These are phyloP conservation scores for Colletotrichum plurivorum DNA, from an alignment of 2,329 filamentous ascomycete species.

Conservation along the genomic window DNA sequence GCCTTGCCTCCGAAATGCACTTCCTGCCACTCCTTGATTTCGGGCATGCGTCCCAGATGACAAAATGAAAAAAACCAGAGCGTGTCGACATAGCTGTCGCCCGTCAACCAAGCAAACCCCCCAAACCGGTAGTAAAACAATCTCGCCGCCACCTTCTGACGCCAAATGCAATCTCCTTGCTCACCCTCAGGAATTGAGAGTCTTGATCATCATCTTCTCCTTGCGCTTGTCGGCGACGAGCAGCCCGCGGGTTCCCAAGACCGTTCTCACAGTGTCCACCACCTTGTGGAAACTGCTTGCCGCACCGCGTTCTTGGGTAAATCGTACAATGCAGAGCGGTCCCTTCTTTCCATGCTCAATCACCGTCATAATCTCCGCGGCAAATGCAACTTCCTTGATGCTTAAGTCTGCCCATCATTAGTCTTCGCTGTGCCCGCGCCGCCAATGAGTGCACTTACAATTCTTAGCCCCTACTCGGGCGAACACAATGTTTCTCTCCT, in stretches of 20 bases:
- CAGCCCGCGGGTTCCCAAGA: constrained; percentile 75
- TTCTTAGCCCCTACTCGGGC: constrained; percentile 83
- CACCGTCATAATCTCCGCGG: constrained; percentile 88
- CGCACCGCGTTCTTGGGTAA: constrained; percentile 92
- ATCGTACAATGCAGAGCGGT: constrained; percentile 84
- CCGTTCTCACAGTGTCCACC: constrained; percentile 79
- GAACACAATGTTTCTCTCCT: constrained; percentile 83
- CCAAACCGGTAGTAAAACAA: constrained; percentile 24
- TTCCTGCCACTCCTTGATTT: constrained; percentile 22
- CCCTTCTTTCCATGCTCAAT: constrained; percentile 86
- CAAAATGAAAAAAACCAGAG: constrained; percentile 37
- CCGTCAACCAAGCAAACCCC: constrained; percentile 24
- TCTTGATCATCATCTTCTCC: constrained; percentile 81
- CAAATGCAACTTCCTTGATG: constrained; percentile 90
- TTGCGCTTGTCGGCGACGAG: constrained; percentile 78
- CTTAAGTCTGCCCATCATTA: constrained; percentile 72
- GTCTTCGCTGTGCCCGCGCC: not conserved
- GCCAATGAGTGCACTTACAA: constrained; percentile 68
- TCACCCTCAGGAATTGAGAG: constrained; percentile 64
- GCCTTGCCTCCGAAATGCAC: constrained; percentile 15
- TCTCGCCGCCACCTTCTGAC: constrained; percentile 33
- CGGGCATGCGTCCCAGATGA: constrained; percentile 10
- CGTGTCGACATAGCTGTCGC: not conserved
- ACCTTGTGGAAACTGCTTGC: constrained; percentile 90
- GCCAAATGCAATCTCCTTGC: constrained; percentile 35